These are phyloP conservation scores for Talaromyces marneffei DNA, from an alignment of 2,329 filamentous ascomycete species.

Conservation along the genomic window DNA sequence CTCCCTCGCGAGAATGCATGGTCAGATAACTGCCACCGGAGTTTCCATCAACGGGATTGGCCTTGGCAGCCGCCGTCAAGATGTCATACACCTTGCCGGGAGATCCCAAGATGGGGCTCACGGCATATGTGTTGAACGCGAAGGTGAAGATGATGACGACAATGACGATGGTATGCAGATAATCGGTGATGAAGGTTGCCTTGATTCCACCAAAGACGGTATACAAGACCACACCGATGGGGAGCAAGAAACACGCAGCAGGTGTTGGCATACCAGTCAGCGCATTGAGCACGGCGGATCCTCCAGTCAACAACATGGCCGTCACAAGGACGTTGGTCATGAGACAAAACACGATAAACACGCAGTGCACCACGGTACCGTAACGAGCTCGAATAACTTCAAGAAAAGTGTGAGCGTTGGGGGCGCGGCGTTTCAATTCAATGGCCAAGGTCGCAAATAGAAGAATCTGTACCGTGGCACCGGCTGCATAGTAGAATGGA, in stretches of 20 bases:
- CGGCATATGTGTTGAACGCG: constrained; percentile 73
- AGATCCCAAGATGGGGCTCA: constrained; percentile 65
- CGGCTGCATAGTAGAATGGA: constrained; percentile 62
- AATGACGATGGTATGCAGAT: constrained; percentile 68
- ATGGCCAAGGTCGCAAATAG: constrained; percentile 88
- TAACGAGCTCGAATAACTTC: constrained; percentile 80
- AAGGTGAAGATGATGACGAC: constrained; percentile 83
- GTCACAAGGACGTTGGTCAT: constrained; percentile 84
- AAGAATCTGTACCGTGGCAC: constrained; percentile 80
- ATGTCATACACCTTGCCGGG: constrained; percentile 73
- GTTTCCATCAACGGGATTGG: constrained; percentile 75
- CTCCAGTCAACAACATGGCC: constrained; percentile 81
- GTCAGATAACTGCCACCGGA: constrained; percentile 77
- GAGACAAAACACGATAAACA: constrained; percentile 76
- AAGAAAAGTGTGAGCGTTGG: constrained; percentile 79
- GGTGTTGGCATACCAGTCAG: constrained; percentile 70
- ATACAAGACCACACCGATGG: constrained; percentile 73
- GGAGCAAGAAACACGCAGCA: constrained; percentile 78
- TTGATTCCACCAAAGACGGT: constrained; percentile 74
- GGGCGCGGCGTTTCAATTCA: constrained; percentile 77
- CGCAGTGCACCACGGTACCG: constrained; percentile 64
- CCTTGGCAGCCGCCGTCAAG: constrained; percentile 60
- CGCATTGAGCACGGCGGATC: constrained; percentile 65
- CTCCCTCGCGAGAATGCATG: constrained; percentile 74
- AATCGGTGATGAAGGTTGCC: constrained; percentile 79